phyloP scores from a whole-genome alignment of 257 asterid genomes.

The Scutellaria galericulata region DNA sequence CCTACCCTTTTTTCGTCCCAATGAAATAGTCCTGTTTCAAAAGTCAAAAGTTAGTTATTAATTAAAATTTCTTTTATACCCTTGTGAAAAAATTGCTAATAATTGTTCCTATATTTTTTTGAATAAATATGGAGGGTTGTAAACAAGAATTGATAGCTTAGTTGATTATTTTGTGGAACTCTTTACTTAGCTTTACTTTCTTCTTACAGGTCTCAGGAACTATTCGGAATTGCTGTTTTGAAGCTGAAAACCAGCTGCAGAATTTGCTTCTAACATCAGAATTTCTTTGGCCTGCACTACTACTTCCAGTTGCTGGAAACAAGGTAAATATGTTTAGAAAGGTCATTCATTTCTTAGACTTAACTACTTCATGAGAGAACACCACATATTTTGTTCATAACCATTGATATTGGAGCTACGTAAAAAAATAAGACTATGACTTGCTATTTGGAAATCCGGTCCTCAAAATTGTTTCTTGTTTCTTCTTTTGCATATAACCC shows the following conservation, averaged over 20 bases:
- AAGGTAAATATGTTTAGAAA: slow-evolving; percentile 55
- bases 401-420: not conserved
- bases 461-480: not conserved
- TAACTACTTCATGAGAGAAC: not conserved
- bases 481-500: not conserved
- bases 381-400: not conserved
- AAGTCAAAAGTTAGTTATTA: no score
- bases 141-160: not conserved
- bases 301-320: slow-evolving; percentile 95
- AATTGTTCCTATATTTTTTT: no score
- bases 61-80: no score
- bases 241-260: slow-evolving; percentile 85
- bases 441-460: not conserved
- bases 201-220: slow-evolving; percentile 81
- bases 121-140: no score
- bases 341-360: slow-evolving; percentile 4
- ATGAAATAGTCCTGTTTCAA: no score
- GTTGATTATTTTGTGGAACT: slow-evolving; percentile 11
- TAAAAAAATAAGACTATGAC: no score
- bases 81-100: no score
- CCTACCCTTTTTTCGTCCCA: no score
- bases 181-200: slow-evolving; percentile 17
- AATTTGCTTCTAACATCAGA: slow-evolving; percentile 84
- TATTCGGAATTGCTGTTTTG: slow-evolving; percentile 96
- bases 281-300: slow-evolving; percentile 95